Base-by-base conservation (phyloP, 306 rosid genomes). In the Fragaria ananassa region DNA sequence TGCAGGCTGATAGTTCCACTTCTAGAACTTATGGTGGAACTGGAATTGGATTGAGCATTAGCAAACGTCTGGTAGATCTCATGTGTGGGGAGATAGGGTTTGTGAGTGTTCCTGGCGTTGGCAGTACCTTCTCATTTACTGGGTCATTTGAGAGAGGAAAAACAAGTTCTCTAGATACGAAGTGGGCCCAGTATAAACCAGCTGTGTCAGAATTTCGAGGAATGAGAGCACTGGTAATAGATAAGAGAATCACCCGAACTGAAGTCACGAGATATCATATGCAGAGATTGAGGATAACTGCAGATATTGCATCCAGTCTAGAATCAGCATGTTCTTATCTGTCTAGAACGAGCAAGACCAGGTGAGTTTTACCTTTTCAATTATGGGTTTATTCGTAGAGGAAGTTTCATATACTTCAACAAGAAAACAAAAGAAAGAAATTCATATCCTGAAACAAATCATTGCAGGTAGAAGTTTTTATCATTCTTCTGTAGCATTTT, bases 1-100 rank as follows among this genome's bases (percentile, higher is more conserved):
- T 91, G 92, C 99, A 96, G 85, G 99, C 98, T 15, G 99, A 96
- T 78, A 96, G 99, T 81, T 96, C 97, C 66, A 88, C 99, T 27
- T 96, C 99, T 9, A 86, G 98, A 82, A 86, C 90, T 4, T 92
- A 96, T 81, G 97, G 98, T 68, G 99, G 99, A 54, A 96, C 99
- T 47, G 98, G 99, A 85, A 96, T 96, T 63, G 99, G 99, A 78
- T 76, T 96, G 84, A 96, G 99, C 83, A 92, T 96, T 78, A 88
- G 99, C 79, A 85, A 89, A 81, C 78, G 98, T 81, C 80, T 96
- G 71, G 97, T 96, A 37, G 91, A 91, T 76, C 99, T 96, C 77
- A 92, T 92, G 99, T 80, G 87, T 82, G 99, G 99, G 77, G 98
- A 96, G 88, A 96, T 96, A 63, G 96, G 96, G 29, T 92, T 96